These are phyloP conservation scores for Petrea volubilis DNA, from an alignment of 257 asterid genomes.

Conservation along the genomic window DNA sequence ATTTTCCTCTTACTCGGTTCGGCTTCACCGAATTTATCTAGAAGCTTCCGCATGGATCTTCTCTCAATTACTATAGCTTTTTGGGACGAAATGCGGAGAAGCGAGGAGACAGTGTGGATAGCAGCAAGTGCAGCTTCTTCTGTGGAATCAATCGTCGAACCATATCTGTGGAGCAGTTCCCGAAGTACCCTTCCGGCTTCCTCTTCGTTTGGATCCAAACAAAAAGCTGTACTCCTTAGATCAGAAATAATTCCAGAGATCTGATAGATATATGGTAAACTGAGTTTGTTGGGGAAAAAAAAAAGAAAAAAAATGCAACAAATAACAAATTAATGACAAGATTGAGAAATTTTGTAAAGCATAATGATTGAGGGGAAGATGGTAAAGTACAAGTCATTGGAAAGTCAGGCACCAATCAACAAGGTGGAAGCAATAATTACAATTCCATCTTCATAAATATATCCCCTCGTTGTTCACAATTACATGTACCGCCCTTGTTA, in stretches of 20 bases:
- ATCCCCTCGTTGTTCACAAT: too few relatives aligned
- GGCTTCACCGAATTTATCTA: constrained; percentile 43
- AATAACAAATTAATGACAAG: not conserved
- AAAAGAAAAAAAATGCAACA: not conserved
- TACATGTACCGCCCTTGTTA: too few relatives aligned
- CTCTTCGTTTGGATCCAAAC: constrained; percentile 76
- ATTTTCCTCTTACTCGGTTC: constrained; percentile 58
- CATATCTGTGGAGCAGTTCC: constrained; percentile 57
- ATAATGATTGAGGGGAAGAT: not conserved
- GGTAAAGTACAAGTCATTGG: not conserved
- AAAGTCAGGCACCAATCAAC: not conserved
- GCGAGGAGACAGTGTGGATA: constrained; percentile 49
- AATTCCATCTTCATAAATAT: too few relatives aligned
- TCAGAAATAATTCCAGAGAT: constrained; percentile 64
- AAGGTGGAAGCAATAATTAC: too few relatives aligned
- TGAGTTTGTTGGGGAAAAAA: not conserved
- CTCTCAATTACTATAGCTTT: constrained; percentile 64
- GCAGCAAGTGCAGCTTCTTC: constrained; percentile 50
- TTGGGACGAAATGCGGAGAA: constrained; percentile 65
- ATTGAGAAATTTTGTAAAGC: not conserved
- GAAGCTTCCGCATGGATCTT: constrained; percentile 64
- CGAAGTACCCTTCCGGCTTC: constrained; percentile 70
- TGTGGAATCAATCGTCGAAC: constrained; percentile 44
- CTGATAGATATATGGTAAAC: constrained; percentile 46
- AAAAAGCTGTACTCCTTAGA: constrained; percentile 52